These are phyloP conservation scores for Raphanus hybrid DNA, from an alignment of 441 rosid genomes.

Conservation along the genomic window DNA sequence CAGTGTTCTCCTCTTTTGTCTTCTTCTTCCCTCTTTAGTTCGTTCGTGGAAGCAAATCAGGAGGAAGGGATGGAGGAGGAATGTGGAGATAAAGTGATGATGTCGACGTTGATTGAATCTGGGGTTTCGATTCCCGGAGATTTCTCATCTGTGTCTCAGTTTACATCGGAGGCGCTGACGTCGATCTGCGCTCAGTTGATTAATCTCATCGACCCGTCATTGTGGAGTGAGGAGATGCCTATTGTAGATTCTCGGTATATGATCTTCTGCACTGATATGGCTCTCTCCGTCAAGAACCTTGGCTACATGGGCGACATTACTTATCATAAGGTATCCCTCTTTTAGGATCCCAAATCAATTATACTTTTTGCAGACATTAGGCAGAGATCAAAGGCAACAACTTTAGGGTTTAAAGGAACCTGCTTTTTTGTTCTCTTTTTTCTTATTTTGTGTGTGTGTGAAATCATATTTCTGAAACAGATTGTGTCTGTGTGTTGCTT, in stretches of 20 bases:
- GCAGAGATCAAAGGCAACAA: too few relatives aligned
- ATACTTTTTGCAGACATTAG: too few relatives aligned
- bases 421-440: conserved; percentile 10
- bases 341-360: neutral
- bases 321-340: conserved; percentile 59
- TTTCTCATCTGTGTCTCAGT: conserved; percentile 46
- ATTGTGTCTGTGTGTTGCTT: conserved; percentile 55
- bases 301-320: conserved; percentile 66
- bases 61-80: conserved; percentile 35
- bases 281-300: conserved; percentile 55
- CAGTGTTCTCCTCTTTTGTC: neutral
- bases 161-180: conserved; percentile 49
- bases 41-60: neutral
- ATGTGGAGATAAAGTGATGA: conserved; percentile 38
- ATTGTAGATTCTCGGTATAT: conserved; percentile 42
- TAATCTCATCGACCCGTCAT: conserved; percentile 52
- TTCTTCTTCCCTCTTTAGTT: neutral
- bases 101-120: conserved; percentile 45
- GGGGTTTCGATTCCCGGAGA: conserved; percentile 55
- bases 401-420: too few relatives aligned
- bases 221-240: conserved; percentile 44
- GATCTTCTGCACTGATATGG: conserved; percentile 61
- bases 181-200: conserved; percentile 70
- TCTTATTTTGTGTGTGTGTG: conserved; percentile 50
- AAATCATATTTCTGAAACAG: conserved; percentile 63